Conservation (phyloP, 2,329 filamentous ascomycete species). For the Incumbomyces delicatus region DNA sequence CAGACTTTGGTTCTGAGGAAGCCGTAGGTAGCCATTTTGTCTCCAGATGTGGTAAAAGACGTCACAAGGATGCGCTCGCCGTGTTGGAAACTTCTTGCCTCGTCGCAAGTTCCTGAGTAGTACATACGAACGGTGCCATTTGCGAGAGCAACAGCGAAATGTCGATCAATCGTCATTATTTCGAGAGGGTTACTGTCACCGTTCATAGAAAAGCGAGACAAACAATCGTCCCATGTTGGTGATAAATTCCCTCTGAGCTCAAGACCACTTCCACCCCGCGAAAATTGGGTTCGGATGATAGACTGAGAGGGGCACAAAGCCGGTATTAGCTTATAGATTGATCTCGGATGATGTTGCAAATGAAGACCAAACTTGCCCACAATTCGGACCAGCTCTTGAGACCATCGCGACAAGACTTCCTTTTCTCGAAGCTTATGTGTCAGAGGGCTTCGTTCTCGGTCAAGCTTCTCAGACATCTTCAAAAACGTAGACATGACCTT, state of each 20-base stretch:
- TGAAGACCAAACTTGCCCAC: slow-evolving; percentile 28
- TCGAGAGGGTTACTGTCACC: slow-evolving; percentile 9
- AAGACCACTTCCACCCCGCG: slow-evolving; percentile 7
- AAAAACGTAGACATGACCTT: slow-evolving; percentile 17
- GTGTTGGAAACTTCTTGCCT: slow-evolving; percentile 16
- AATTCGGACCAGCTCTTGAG: slow-evolving; percentile 28
- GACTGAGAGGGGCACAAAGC: slow-evolving; percentile 32
- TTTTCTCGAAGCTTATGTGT: slow-evolving; percentile 14
- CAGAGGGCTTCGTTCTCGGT: slow-evolving; percentile 8
- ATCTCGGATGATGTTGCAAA: slow-evolving; percentile 22
- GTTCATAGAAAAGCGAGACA: slow-evolving; percentile 13
- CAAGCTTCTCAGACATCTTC: slow-evolving; percentile 10
- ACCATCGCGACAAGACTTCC: slow-evolving; percentile 26
- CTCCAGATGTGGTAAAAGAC: slow-evolving; percentile 10
- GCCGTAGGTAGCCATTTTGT: slow-evolving; percentile 17
- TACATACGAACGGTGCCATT: slow-evolving; percentile 19
- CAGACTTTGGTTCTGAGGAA: slow-evolving; percentile 16
- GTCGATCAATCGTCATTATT: slow-evolving; percentile 13
- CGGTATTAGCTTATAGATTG: slow-evolving; percentile 31
- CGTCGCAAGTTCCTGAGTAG: slow-evolving; percentile 19
- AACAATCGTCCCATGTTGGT: slow-evolving; percentile 14
- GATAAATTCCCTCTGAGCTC: slow-evolving; percentile 15
- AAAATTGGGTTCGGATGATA: slow-evolving; percentile 27
- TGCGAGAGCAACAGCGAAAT: slow-evolving; percentile 20
- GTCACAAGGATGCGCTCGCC: slow-evolving; percentile 15